Base-by-base conservation (phyloP, 768 basidiomycete species). In the Gloeostereum incarnatum region DNA sequence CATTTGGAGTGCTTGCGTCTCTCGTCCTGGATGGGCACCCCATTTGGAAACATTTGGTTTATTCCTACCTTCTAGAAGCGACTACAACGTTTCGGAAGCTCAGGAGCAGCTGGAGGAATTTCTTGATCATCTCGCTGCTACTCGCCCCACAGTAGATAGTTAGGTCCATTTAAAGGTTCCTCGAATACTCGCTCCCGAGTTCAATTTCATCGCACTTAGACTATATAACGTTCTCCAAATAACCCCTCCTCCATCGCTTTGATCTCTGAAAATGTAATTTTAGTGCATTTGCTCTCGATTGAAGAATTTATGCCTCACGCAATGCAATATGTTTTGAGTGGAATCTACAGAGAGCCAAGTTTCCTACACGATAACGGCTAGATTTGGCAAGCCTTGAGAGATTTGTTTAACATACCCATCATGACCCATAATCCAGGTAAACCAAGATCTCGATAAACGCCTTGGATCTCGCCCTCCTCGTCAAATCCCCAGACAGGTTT, bases 401-500 rank as follows among this genome's bases (percentile, higher is more conserved):
- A 29, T 1, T 24, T 17, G 22, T 18, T 11, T 19, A 14, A 39
- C 45, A 31, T 48, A 72, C 81, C 80, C 56, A 77, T 62, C 65
- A 75, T 72, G 43, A 56, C 66, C 75, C 78, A 82, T 26, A 78
- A 36, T 33, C 69, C 68, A 16, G 67, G 59, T 14, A 70, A 49
- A 18, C 77, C 78, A 22, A 73, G 47, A 44, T 73, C 69, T 14
- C 68, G 60, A 60, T 61, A 76, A 11, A 54, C 50, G 0, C 71
- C 71, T 14, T 66, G 59, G 18, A 77, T 47, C 50, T 84, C 79
- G 2, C 80, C 78, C 56, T 88, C 78, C 26, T 61, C 56, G 51
- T 81, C 68, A 40, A 85, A 47, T 25, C 81, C 74, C 83, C 81
- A 76, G 10, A 81, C 54, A n/a, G 66, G 61, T 38, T 69, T 64